Conservation (phyloP, 129 eudicot genomes). For the Centaurea solstitialis region DNA sequence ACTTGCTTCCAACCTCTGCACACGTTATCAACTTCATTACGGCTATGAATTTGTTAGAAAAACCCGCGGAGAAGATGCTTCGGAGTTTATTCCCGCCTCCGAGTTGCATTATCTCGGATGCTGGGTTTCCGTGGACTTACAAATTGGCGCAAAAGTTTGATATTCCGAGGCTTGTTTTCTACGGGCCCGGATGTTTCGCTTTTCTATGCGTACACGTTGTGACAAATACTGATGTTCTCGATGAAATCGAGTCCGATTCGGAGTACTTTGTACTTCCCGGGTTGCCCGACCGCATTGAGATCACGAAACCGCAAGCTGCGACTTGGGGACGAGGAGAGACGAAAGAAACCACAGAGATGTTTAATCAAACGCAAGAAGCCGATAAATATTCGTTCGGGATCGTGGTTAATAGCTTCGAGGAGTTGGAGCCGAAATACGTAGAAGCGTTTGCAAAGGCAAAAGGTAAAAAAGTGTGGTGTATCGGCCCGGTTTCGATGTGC, state of each 20-base stretch:
- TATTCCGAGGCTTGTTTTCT: constrained; percentile 51
- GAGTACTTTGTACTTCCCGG: constrained; percentile 31
- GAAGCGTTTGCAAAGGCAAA: constrained; percentile 28
- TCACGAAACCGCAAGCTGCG: constrained; percentile 21
- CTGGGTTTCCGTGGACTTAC: constrained; percentile 40
- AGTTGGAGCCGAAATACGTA: constrained; percentile 45
- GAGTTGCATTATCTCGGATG: constrained; percentile 47
- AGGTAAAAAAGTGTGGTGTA: constrained; percentile 47
- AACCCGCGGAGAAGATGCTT: constrained; percentile 31
- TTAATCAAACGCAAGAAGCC: constrained; percentile 1
- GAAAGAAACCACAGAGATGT: neutral
- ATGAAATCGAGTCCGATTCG: constrained; percentile 8
- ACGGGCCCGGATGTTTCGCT: constrained; percentile 47
- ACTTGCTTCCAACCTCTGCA: neutral
- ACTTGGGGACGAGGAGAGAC: neutral
- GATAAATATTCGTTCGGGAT: constrained; percentile 24
- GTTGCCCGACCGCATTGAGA: constrained; percentile 32
- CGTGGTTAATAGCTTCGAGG: constrained; percentile 49
- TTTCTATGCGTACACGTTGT: constrained; percentile 23
- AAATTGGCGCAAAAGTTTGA: constrained; percentile 36
- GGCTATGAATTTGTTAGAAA: constrained; percentile 24
- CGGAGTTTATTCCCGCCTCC: constrained; percentile 20
- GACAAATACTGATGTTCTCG: neutral
- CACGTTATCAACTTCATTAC: neutral
- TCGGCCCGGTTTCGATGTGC: constrained; percentile 63